Evolutionary conservation across 352 stramenopile species (phyloP).

Genomic region (Globisporangium iwayamae): DNA sequence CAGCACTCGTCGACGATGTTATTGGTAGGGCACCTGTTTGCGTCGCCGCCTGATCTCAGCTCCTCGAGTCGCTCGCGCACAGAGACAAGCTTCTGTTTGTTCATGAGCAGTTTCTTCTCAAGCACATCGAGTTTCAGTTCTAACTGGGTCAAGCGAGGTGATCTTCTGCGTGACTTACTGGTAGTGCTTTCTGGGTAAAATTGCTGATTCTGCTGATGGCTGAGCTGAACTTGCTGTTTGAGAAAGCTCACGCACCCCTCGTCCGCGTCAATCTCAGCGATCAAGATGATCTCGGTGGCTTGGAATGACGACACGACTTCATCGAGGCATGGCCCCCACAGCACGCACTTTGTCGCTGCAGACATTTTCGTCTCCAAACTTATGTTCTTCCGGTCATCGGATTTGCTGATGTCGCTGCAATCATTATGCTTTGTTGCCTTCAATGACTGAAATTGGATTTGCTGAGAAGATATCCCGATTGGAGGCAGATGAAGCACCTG

Average conservation of each 20-base stretch:
- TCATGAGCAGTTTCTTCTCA: conserved; percentile 2
- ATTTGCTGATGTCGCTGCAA: background rate
- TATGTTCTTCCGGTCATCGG: background rate
- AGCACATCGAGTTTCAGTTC: background rate
- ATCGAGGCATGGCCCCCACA: background rate
- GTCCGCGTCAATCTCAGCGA: conserved; percentile 38
- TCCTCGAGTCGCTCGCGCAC: background rate
- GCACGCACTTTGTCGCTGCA: background rate
- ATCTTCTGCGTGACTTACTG: background rate
- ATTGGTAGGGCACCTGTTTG: background rate
- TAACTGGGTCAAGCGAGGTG: background rate
- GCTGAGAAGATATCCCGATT: background rate
- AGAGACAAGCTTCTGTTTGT: conserved; percentile 3
- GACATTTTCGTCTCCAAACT: background rate
- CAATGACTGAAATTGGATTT: background rate
- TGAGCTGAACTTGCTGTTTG: conserved; percentile 17
- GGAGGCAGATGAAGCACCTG: background rate
- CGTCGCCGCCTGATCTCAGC: background rate
- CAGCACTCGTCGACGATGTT: background rate
- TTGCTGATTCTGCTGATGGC: background rate
- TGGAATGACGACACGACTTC: conserved; percentile 27
- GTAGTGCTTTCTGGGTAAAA: background rate
- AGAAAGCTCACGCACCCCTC: conserved; percentile 32
- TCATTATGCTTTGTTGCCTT: background rate
- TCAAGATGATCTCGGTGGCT: conserved; percentile 31